phyloP scores from a whole-genome alignment of 805 yeast species.

The Cyberlindnera veronae region DNA sequence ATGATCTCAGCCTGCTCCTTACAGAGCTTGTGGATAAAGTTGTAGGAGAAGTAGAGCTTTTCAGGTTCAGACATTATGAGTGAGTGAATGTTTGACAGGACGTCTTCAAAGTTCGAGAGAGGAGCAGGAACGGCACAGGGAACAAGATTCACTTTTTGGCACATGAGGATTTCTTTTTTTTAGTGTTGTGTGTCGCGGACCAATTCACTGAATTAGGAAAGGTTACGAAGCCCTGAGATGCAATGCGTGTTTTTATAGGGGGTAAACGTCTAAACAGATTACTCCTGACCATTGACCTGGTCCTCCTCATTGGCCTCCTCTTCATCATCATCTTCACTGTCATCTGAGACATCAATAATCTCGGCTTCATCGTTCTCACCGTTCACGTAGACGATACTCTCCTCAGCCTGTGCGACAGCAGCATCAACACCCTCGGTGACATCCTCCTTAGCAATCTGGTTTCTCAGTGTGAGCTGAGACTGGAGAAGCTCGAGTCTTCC shows the following conservation, averaged over 20 bases:
- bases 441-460: slow-evolving; percentile 41
- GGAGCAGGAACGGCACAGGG: not conserved
- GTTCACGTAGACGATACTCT: slow-evolving; percentile 32
- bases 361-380: slow-evolving; percentile 45
- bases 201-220: not conserved
- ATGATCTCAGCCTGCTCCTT: slow-evolving; percentile 59
- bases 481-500: slow-evolving; percentile 79
- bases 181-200: slow-evolving; percentile 2
- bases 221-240: not conserved
- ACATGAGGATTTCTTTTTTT: not conserved
- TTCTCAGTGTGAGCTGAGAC: slow-evolving; percentile 71
- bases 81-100: not conserved
- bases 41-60: slow-evolving; percentile 67
- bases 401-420: slow-evolving; percentile 31
- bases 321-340: slow-evolving; percentile 31
- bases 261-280: not conserved
- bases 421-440: slow-evolving; percentile 29
- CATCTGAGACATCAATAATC: slow-evolving; percentile 29
- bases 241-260: not conserved
- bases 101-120: not conserved
- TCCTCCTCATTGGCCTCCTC: slow-evolving; percentile 5
- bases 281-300: slow-evolving; percentile 1
- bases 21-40: slow-evolving; percentile 79
- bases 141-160: not conserved
- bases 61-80: slow-evolving; percentile 25